Evolutionary conservation across 2,329 filamentous ascomycete genomes (phyloP).

Genomic region (Fusarium sp.): DNA sequence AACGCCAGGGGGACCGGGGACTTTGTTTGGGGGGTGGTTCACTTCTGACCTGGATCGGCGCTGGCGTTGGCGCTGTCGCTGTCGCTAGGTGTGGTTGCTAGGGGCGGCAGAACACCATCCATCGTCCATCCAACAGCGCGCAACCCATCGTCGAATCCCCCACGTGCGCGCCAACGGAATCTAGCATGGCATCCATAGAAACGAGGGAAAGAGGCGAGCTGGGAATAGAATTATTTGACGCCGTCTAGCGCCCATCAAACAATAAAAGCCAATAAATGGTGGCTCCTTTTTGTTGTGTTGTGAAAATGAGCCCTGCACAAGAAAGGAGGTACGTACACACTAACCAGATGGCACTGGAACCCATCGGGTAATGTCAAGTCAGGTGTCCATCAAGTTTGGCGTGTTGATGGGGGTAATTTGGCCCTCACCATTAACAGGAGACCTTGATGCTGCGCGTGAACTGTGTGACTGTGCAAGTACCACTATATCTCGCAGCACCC

Average conservation of each 20-base stretch:
- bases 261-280: slow-evolving; percentile 1
- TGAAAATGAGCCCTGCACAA: slow-evolving; percentile 7
- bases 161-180: slow-evolving; percentile 22
- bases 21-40: slow-evolving; percentile 25
- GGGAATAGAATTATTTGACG: neutral
- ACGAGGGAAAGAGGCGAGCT: slow-evolving; percentile 11
- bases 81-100: slow-evolving; percentile 31
- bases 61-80: slow-evolving; percentile 34
- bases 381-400: slow-evolving; percentile 28
- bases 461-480: slow-evolving; percentile 10
- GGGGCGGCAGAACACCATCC: slow-evolving; percentile 34
- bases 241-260: slow-evolving; percentile 1
- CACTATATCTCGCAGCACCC: slow-evolving; percentile 42
- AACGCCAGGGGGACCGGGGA: slow-evolving; percentile 20
- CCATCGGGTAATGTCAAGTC: slow-evolving; percentile 36
- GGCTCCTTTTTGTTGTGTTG: slow-evolving; percentile 10
- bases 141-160: slow-evolving; percentile 31
- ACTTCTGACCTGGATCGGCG: slow-evolving; percentile 32
- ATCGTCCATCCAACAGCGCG: slow-evolving; percentile 1
- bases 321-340: slow-evolving; percentile 29
- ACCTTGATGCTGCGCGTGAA: neutral
- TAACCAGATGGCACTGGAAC: slow-evolving; percentile 20
- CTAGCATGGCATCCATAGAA: slow-evolving; percentile 14
- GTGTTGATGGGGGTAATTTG: slow-evolving; percentile 35
- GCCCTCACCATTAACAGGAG: slow-evolving; percentile 19